Percentiles rank a stretch among this genome's conserved stretches.
Evolutionary conservation across 2,329 filamentous ascomycete genomes (phyloP).

Genomic region (Aspergillus intermedius): DNA sequence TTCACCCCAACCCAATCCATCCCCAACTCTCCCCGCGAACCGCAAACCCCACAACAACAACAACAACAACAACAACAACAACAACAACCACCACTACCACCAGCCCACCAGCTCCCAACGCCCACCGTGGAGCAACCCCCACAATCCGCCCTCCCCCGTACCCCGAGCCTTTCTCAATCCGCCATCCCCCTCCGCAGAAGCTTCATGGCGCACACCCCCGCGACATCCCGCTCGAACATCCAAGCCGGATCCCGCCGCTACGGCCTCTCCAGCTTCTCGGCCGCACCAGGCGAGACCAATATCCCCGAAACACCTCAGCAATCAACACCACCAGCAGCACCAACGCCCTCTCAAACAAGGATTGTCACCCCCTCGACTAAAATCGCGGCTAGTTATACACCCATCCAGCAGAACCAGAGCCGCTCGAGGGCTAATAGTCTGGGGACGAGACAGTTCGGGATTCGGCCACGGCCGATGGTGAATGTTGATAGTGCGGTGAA

Average conservation of each 20-base stretch:
- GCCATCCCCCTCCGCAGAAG: conserved; percentile 33
- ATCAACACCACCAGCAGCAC: conserved; percentile 12
- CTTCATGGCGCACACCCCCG: conserved; percentile 29
- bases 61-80: too few relatives aligned
- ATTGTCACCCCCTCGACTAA: conserved; percentile 30
- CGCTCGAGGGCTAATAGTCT: conserved; percentile 30
- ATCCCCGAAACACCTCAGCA: conserved; percentile 1
- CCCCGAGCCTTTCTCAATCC: conserved; percentile 26
- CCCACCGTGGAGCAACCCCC: conserved; percentile 7
- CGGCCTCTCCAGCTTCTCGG: conserved; percentile 18
- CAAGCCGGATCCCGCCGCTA: conserved; percentile 39
- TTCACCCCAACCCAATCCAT: conserved; percentile 20
- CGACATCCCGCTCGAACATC: conserved; percentile 33
- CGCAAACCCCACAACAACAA: conserved; percentile 16
- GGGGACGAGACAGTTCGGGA: conserved; percentile 28
- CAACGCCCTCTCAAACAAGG: conserved; percentile 23
- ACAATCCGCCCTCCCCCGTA: conserved; percentile 16
- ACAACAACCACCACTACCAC: conserved; percentile 13
- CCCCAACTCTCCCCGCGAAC: conserved; percentile 19
- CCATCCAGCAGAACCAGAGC: conserved; percentile 29
- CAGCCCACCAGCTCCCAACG: conserved; percentile 6
- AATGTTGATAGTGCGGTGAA: conserved; percentile 20
- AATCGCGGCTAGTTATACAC: conserved; percentile 31
- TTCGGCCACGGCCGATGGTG: conserved; percentile 24
- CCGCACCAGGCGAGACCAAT: neutral